Evolutionary conservation across 2,329 filamentous ascomycete genomes (phyloP).

Genomic region (Sporothrix pseudoabietina): DNA sequence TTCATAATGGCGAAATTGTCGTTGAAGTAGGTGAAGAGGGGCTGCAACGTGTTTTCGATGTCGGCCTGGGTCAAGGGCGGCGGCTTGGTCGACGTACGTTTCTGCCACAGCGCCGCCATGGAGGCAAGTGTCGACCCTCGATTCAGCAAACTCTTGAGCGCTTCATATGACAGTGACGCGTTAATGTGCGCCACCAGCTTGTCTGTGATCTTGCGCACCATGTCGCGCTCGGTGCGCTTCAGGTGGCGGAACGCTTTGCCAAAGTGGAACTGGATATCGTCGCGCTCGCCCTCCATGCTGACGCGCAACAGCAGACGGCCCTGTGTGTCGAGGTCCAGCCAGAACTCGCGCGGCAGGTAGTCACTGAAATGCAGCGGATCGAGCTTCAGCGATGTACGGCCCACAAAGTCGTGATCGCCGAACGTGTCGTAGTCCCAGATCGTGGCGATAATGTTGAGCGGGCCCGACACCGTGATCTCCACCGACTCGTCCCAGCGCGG

Average conservation of each 20-base stretch:
- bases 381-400: constrained; percentile 94
- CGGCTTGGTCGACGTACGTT: constrained; percentile 57
- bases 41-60: constrained; percentile 77
- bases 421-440: constrained; percentile 98
- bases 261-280: constrained; percentile 98
- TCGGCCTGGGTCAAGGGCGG: constrained; percentile 66
- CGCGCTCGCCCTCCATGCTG: constrained; percentile 97
- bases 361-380: constrained; percentile 97
- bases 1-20: constrained; percentile 99
- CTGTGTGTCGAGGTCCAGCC: constrained; percentile 96
- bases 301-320: constrained; percentile 85
- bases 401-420: constrained; percentile 96
- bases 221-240: constrained; percentile 94
- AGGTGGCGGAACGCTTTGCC: constrained; percentile 94
- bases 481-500: constrained; percentile 97
- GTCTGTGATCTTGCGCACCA: constrained; percentile 97
- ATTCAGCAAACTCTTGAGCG: constrained; percentile 72
- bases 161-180: constrained; percentile 79
- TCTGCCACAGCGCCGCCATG: constrained; percentile 70
- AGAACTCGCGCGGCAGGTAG: constrained; percentile 93
- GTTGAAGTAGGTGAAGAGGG: constrained; percentile 92
- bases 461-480: constrained; percentile 88
- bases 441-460: constrained; percentile 92
- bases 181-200: constrained; percentile 97
- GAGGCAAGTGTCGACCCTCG: constrained; percentile 51